Conservation (phyloP, 768 basidiomycete species). For the Pleurotus salmoneostramineus region DNA sequence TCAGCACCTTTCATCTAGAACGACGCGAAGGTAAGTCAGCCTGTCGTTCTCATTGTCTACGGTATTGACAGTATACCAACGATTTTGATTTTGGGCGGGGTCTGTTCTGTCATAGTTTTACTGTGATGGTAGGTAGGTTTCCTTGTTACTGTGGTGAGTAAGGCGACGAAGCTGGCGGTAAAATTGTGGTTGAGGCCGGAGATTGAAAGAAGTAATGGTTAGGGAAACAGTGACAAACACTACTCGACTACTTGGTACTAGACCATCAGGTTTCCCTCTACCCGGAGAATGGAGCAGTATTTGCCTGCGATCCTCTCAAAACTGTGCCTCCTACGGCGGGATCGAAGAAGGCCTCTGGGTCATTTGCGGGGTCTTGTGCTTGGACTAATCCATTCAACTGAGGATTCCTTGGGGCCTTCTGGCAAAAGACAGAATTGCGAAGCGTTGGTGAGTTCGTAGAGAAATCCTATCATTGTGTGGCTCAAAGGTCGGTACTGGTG, state of each 20-base stretch:
- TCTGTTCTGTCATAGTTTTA: constrained; percentile 22
- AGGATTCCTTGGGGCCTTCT: constrained; percentile 45
- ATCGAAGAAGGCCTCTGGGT: constrained; percentile 49
- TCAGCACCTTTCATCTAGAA: constrained; percentile 78
- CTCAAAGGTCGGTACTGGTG: neutral
- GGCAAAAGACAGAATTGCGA: constrained; percentile 57
- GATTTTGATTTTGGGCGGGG: constrained; percentile 36
- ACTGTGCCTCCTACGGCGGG: constrained; percentile 38
- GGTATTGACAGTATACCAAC: constrained; percentile 19
- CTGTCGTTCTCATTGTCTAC: neutral
- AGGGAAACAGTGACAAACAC: too few species aligned
- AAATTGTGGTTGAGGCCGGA: too few species aligned
- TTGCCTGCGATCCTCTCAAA: constrained; percentile 40
- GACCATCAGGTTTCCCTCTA: neutral
- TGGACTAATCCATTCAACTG: constrained; percentile 49
- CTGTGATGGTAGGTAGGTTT: too few species aligned
- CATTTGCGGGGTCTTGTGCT: constrained; percentile 48
- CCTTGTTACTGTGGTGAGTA: too few species aligned
- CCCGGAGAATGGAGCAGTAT: constrained; percentile 39
- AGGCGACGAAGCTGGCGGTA: too few species aligned
- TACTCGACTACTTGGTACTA: too few species aligned
- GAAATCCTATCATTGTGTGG: constrained; percentile 32
- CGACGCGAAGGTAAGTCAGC: constrained; percentile 14
- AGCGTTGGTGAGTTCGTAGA: constrained; percentile 43
- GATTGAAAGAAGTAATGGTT: too few species aligned